Evolutionary conservation across 164 flowering plant genomes (phyloP).

Genomic region (Berberis thunbergii): DNA sequence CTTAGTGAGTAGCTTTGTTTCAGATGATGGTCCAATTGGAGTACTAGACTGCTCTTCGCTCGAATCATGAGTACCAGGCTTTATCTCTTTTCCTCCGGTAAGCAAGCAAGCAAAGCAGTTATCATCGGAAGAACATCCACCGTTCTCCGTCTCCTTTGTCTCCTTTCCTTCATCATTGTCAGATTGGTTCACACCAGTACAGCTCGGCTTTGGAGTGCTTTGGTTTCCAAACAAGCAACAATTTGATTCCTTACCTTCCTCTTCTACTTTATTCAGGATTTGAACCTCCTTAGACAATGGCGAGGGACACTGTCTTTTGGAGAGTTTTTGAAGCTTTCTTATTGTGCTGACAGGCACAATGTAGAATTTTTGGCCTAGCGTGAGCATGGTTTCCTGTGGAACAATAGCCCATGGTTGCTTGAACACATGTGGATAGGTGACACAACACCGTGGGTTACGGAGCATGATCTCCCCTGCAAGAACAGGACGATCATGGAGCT

Average conservation of each 20-base stretch:
- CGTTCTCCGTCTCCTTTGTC: conserved; percentile 8
- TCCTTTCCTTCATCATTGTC: conserved; percentile 2
- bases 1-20: conserved; percentile 7
- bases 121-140: conserved; percentile 7
- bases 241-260: neutral
- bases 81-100: neutral
- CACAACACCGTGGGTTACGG: conserved; percentile 49
- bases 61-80: neutral
- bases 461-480: conserved; percentile 41
- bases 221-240: conserved; percentile 21
- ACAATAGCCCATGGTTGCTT: conserved; percentile 43
- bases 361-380: conserved; percentile 44
- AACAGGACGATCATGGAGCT: conserved; percentile 57
- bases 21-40: conserved; percentile 12
- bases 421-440: conserved; percentile 42
- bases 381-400: conserved; percentile 35
- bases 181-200: conserved; percentile 6
- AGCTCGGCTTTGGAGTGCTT: conserved; percentile 5
- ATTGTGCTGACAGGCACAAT: conserved; percentile 49
- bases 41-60: neutral
- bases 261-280: neutral
- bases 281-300: neutral
- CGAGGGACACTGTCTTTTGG: conserved; percentile 12
- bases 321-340: conserved; percentile 33
- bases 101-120: conserved; percentile 19